Conservation (phyloP, 257 asterid species). For the Solanum tacnaense region DNA sequence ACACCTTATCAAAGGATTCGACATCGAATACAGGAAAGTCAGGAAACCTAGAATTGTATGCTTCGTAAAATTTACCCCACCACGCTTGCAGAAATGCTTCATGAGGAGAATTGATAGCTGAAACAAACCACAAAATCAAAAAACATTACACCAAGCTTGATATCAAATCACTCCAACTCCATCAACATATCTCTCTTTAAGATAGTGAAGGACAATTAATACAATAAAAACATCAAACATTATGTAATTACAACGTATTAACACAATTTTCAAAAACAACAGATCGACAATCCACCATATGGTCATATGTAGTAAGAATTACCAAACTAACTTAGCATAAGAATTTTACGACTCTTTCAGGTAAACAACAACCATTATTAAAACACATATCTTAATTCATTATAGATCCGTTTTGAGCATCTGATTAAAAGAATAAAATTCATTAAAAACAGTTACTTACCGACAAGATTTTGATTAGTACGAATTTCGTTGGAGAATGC, state of each 20-base stretch:
- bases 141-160: neutral
- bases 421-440: neutral
- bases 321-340: neutral
- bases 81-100: slow-evolving; percentile 24
- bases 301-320: neutral
- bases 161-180: neutral
- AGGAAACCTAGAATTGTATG: neutral
- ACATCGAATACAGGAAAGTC: neutral
- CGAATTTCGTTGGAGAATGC: slow-evolving; percentile 21
- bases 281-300: neutral
- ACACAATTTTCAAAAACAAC: neutral
- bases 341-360: neutral
- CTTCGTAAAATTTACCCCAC: slow-evolving; percentile 18
- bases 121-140: neutral
- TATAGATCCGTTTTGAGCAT: neutral
- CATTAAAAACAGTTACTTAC: slow-evolving; percentile 6
- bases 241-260: neutral
- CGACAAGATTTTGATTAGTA: slow-evolving; percentile 8
- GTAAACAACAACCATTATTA: neutral
- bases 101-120: slow-evolving; percentile 7
- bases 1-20: slow-evolving; percentile 22
- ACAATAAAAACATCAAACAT: neutral
- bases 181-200: neutral
- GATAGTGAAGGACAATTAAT: neutral
- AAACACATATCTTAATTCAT: neutral